Evolutionary conservation across 257 asterid genomes (phyloP).

Genomic region (Salvia rosmarinus): DNA sequence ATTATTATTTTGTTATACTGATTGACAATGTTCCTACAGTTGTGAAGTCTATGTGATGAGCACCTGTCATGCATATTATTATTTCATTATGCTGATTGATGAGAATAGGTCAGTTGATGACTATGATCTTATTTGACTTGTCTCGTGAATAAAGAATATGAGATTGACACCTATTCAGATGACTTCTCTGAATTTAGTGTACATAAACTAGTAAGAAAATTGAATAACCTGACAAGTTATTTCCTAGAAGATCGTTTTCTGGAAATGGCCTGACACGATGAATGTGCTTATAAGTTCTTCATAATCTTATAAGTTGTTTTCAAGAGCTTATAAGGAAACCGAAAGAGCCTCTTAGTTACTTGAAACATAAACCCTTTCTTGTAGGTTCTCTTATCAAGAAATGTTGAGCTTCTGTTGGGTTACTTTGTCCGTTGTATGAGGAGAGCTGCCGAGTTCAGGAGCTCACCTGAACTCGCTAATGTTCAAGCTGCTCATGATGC

Average conservation of each 20-base stretch:
- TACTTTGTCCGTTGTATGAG: constrained; percentile 73
- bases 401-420: constrained; percentile 82
- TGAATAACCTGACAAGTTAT: too few relatives aligned
- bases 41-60: too few relatives aligned
- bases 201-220: too few relatives aligned
- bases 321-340: not conserved
- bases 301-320: not conserved
- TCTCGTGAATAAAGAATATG: too few relatives aligned
- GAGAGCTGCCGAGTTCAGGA: constrained; percentile 41
- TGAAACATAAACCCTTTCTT: constrained; percentile 29
- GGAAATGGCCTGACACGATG: not conserved
- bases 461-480: constrained; percentile 35
- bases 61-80: too few relatives aligned
- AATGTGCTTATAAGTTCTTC: not conserved
- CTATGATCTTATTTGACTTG: too few relatives aligned
- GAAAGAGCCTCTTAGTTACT: not conserved
- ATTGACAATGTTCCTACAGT: too few relatives aligned
- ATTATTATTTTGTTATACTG: too few relatives aligned
- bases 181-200: too few relatives aligned
- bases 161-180: too few relatives aligned
- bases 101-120: too few relatives aligned
- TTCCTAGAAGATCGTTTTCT: not conserved
- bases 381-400: constrained; percentile 91
- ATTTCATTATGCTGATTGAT: too few relatives aligned
- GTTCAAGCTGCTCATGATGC: constrained; percentile 38